Percentiles rank a stretch among this genome's conserved stretches.
phyloP scores from a whole-genome alignment of 208 protist species.

The Leishmania tarentolae region DNA sequence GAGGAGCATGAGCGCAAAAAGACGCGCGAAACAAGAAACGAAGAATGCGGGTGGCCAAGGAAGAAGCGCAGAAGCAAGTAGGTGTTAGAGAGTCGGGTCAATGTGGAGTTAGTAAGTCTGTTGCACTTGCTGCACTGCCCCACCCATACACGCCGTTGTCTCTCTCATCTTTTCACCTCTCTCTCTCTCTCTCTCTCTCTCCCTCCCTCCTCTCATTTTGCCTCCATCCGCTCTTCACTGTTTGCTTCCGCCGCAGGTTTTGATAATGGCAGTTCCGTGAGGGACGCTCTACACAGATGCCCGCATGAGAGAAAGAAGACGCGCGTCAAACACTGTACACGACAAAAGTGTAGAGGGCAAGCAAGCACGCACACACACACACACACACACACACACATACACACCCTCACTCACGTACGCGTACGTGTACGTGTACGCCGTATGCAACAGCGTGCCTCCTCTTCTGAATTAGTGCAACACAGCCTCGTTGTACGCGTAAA shows the following conservation, averaged over 20 bases:
- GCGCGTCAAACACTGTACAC: not conserved
- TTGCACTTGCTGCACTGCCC: not conserved
- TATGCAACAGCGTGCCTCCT: not conserved
- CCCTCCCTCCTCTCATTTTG: not conserved
- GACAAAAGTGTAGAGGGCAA: not conserved
- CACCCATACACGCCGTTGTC: not conserved
- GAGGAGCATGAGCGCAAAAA: not conserved
- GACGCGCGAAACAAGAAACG: not conserved
- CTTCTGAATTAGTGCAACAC: not conserved
- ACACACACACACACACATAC: not conserved
- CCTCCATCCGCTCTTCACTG: not conserved
- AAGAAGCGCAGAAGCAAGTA: not conserved
- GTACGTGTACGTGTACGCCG: not conserved
- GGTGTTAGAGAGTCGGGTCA: not conserved
- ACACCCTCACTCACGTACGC: not conserved
- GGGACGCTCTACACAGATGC: not conserved
- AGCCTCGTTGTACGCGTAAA: not conserved
- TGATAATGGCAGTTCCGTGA: not conserved
- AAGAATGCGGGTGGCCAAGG: not conserved
- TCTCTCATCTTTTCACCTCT: not conserved
- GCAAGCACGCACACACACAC: not conserved
- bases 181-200: not conserved
- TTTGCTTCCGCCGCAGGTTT: not conserved
- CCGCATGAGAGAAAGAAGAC: not conserved
- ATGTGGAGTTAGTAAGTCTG: not conserved